Conservation (phyloP, 1,139 yeast genomes). For the Insectozyma bohioensis region DNA sequence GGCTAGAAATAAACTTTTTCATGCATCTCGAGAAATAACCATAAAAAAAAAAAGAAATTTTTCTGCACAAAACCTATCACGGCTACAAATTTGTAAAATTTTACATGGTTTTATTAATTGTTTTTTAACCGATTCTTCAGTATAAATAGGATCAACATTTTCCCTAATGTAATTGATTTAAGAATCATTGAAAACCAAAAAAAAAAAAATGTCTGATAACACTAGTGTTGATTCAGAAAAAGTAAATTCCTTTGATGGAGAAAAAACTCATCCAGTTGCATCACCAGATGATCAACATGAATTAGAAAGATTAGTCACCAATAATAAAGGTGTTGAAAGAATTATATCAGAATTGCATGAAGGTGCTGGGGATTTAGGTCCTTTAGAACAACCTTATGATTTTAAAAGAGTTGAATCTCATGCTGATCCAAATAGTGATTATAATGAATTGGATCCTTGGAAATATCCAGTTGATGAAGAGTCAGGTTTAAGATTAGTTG, state of each 20-base stretch:
- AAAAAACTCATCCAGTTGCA: slow-evolving; percentile 8
- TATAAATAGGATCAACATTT: slow-evolving; percentile 1
- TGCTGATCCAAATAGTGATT: slow-evolving; percentile 36
- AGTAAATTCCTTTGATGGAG: slow-evolving; percentile 12
- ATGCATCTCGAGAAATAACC: too few relatives aligned
- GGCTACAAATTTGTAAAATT: too few relatives aligned
- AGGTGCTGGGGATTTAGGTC: slow-evolving; percentile 50
- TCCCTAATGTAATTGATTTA: neutral
- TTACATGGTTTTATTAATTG: neutral
- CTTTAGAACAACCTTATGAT: slow-evolving; percentile 54
- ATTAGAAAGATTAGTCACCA: slow-evolving; percentile 27
- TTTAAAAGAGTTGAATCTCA: slow-evolving; percentile 33
- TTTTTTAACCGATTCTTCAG: slow-evolving; percentile 2
- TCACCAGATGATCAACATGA: slow-evolving; percentile 19
- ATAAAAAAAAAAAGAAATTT: too few relatives aligned
- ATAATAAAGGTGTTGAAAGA: slow-evolving; percentile 35
- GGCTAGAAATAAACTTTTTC: too few relatives aligned
- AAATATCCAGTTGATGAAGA: slow-evolving; percentile 56
- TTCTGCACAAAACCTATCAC: too few relatives aligned
- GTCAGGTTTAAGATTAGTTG: slow-evolving; percentile 58
- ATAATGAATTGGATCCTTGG: slow-evolving; percentile 55
- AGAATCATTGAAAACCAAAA: too few relatives aligned
- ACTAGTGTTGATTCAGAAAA: slow-evolving; percentile 15
- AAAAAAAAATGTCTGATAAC: slow-evolving; percentile 1
- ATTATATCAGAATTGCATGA: slow-evolving; percentile 30